Evolutionary conservation across 1,139 yeast species (phyloP), one percentile per base, ranked within the genome.

Genomic region (Eremothecium gossypii): DNA sequence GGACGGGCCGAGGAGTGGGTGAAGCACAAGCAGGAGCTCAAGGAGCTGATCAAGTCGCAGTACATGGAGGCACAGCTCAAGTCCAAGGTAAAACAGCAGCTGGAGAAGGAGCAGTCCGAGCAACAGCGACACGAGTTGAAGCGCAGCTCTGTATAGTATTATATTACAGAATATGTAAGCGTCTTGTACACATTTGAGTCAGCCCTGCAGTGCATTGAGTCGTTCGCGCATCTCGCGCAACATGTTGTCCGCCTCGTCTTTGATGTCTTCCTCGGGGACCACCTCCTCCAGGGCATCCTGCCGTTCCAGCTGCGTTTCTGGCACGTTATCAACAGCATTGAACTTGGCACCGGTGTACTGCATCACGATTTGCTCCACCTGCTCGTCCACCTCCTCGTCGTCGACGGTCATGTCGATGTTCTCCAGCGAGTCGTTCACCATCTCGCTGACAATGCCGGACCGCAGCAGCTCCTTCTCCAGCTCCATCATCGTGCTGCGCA

Each of bases 341-440:
- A 76, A 69, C 48, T 64, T 66, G 45, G 65, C 71, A 37, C 67
- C 68, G 27, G 76, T 66, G 55, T 74, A 67, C 46, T 73, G 74
- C 27, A 70, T 66, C 36, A 82, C 65, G 37, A 82, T 73, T 48
- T 69, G 67, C 43, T 76, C 73, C 12, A 79, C 74, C 57, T 85
- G 93, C 33, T 78, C 85, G 50, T 81, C 86, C 2, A 82, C 80
- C 50, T 74, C 83, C 23, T 75, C 79, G 47, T 77, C 82, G 40
- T 74, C 77, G 41, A 81, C 80, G 47, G 81, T 85, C 42, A 79
- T 86, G 41, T 73, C 77, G 33, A 80, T 70, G 42, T 74, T 66
- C 48, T 89, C 97, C 45, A 91, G 69, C 55, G 86, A 79, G 58
- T 93, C 98, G 44, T 84, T 87, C 63, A 89, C 79, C 97, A 93